Base-by-base conservation (phyloP, 805 yeast genomes). In the Candida tibetensis region DNA sequence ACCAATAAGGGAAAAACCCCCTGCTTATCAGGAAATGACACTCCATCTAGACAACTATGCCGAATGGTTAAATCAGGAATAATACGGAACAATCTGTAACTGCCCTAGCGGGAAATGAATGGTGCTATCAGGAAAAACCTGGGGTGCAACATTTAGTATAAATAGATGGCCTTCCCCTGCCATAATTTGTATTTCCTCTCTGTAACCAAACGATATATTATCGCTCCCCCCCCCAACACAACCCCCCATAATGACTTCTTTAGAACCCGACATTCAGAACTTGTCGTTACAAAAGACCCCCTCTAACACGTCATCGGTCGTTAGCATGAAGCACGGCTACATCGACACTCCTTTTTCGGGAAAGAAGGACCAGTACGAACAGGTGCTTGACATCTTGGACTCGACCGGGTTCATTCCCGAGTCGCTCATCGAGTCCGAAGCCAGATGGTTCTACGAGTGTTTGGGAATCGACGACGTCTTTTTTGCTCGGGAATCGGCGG, bases 391-490 rank as follows among this genome's bases (percentile, higher is more conserved):
- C 57, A 72, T 79, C 28, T 67, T 91, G 40, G 95, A 88, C 57
- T 72, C 76, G 37, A 79, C 82, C 23, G 98, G 96, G 0, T 86
- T 91, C 56, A 85, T 91, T 44, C 99, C 98, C 7, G 95, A 85
- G 51, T 65, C 77, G 40, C 71, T 88, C 51, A 85, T 91, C 48
- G 96, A 89, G 62, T 71, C 76, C 39, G 98, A 91, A 64, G 82
- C 91, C 5, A 76, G 72, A 32, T 89, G 96, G 95, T 90, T 91
- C 60, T 93, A 93, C 68, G 79, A 84, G 41, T 65, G 77, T 28
- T 72, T 91, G 48, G 96, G 96, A 18, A 88, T 91, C 42, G 96
- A 90, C 57, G 96, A 89, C 56, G 82, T 87, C 21, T 91, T 85
- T 63, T 90, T 91, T 58, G 93, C 93, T 30, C 79, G 84, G 46